Conservation (phyloP, 106 monocot species). For the Alisma plantagoaquatica region DNA sequence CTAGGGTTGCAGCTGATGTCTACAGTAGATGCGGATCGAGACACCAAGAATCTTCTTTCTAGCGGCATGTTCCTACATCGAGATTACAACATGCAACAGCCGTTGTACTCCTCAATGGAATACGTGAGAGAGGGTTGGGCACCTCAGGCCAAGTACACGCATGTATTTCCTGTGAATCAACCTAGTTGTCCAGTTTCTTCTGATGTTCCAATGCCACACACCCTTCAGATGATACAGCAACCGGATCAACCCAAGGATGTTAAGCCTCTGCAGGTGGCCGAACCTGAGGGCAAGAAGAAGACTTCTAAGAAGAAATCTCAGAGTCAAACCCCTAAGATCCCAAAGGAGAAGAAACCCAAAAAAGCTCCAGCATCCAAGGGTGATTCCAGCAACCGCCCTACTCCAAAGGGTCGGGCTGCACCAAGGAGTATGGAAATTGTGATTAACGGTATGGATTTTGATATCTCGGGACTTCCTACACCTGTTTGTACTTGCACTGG, state of each 20-base stretch:
- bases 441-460: too few relatives aligned
- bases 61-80: conserved; percentile 24
- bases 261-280: conserved; percentile 6
- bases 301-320: conserved; percentile 38
- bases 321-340: conserved; percentile 22
- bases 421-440: too few relatives aligned
- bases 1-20: conserved; percentile 81
- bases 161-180: conserved; percentile 20
- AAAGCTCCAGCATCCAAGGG: conserved; percentile 23
- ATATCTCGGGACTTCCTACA: too few relatives aligned
- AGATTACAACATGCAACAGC: conserved; percentile 17
- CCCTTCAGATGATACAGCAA: conserved; percentile 36
- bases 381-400: too few relatives aligned
- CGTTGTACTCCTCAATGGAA: conserved; percentile 23
- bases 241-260: conserved; percentile 21
- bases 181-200: conserved; percentile 6
- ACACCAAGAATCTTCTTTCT: conserved; percentile 40
- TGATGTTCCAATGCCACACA: conserved; percentile 12
- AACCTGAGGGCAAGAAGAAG: conserved; percentile 7
- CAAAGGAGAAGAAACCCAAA: conserved; percentile 57
- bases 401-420: too few relatives aligned
- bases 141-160: conserved; percentile 36
- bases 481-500: too few relatives aligned
- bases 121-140: conserved; percentile 31
- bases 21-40: conserved; percentile 25